Conservation (phyloP, 2,329 filamentous ascomycete genomes). For the Fonsecaea monophora region DNA sequence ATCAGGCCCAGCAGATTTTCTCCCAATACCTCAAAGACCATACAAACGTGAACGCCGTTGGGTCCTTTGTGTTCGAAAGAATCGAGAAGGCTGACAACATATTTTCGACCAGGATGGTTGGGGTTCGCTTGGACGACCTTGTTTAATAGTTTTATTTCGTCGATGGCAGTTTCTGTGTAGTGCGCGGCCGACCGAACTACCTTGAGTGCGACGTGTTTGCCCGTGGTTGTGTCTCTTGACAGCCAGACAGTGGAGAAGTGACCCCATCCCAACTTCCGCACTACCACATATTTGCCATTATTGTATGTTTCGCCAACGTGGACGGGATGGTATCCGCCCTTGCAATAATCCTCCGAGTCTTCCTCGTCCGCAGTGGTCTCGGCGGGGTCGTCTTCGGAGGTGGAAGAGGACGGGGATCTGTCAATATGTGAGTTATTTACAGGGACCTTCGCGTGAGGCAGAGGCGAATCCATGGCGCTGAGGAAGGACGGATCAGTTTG, state of each 20-base stretch:
- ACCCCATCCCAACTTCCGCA: constrained; percentile 96
- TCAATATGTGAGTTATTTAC: constrained; percentile 63
- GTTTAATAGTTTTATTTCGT: constrained; percentile 98
- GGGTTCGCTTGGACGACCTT: constrained; percentile 96
- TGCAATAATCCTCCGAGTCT: constrained; percentile 99
- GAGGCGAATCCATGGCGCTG: constrained; percentile 46
- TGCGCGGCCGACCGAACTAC: constrained; percentile 96
- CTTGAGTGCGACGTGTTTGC: constrained; percentile 96
- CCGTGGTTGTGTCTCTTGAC: constrained; percentile 80
- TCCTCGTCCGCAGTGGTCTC: constrained; percentile 98
- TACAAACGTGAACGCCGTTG: constrained; percentile 95
- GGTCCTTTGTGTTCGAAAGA: constrained; percentile 98
- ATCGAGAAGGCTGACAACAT: constrained; percentile 94
- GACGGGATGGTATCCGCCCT: constrained; percentile 97
- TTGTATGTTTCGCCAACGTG: constrained; percentile 96
- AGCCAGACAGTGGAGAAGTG: constrained; percentile 98
- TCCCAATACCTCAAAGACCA: constrained; percentile 98
- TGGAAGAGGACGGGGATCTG: constrained; percentile 78
- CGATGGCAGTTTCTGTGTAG: constrained; percentile 98
- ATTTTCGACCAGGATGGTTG: constrained; percentile 88
- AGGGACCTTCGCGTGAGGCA: constrained; percentile 52
- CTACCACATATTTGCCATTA: constrained; percentile 92
- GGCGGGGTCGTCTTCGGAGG: constrained; percentile 75
- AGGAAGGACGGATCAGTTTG: constrained; percentile 38
- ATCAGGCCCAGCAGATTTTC: constrained; percentile 94